phyloP scores from a whole-genome alignment of 75 land plant genomes.

The Sequoia sempervirens region DNA sequence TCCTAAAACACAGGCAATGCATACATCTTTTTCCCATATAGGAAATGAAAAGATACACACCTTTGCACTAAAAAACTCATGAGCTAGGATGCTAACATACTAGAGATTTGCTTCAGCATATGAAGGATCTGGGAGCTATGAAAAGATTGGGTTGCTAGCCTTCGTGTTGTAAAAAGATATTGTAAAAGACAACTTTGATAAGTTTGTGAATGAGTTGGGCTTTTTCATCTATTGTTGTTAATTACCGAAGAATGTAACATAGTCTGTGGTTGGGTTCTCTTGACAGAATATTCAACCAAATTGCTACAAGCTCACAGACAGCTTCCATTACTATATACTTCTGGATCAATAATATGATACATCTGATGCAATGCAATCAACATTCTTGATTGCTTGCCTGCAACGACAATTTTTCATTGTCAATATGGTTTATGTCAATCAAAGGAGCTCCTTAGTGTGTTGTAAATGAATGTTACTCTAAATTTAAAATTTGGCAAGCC shows the following conservation, averaged over 20 bases:
- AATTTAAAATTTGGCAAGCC: no score
- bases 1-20: background rate
- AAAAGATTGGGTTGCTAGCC: background rate
- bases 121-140: background rate
- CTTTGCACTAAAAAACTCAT: background rate
- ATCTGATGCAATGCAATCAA: background rate
- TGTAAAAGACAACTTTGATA: background rate
- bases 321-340: no score
- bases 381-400: background rate
- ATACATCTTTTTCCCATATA: background rate
- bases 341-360: background rate
- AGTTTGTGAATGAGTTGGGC: background rate
- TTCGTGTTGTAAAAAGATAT: background rate
- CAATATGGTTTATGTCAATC: background rate
- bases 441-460: background rate
- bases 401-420: background rate
- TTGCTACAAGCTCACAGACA: no score
- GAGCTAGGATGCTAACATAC: background rate
- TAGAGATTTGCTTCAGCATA: background rate
- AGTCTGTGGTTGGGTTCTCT: background rate
- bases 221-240: background rate
- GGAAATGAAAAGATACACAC: background rate
- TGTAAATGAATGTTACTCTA: background rate
- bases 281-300: background rate
- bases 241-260: background rate